Evolutionary conservation across 257 asterid species (phyloP).

Genomic region (Solanum neorickii): DNA sequence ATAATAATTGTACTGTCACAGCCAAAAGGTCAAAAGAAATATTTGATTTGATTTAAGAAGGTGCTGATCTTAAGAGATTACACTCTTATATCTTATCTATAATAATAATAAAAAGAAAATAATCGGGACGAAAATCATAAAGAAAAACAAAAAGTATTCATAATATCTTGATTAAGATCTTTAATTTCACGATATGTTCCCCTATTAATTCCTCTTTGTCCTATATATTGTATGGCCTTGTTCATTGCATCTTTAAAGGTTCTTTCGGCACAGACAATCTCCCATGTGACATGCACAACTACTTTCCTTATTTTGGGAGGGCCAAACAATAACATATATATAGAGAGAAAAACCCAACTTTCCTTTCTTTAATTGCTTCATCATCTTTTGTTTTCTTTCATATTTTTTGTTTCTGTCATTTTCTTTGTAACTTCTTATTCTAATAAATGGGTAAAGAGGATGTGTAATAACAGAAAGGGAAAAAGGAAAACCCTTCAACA

Average conservation of each 20-base stretch:
- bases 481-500: background rate
- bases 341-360: background rate
- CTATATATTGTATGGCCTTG: background rate
- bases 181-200: background rate
- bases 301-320: background rate
- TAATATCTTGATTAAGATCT: background rate
- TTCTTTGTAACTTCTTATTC: background rate
- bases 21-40: background rate
- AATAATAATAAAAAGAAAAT: background rate
- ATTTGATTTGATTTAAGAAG: background rate
- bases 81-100: background rate
- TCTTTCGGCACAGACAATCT: background rate
- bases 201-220: background rate
- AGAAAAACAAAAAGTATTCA: background rate
- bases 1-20: background rate
- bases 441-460: background rate
- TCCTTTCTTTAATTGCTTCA: background rate
- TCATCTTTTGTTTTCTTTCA: background rate
- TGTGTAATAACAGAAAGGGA: background rate
- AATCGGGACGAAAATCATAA: background rate
- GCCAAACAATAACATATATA: background rate
- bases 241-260: background rate
- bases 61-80: background rate
- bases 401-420: background rate
- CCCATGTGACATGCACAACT: background rate